These are phyloP conservation scores for Pleurotus platypus DNA, from an alignment of 768 basidiomycete genomes.

Conservation along the genomic window DNA sequence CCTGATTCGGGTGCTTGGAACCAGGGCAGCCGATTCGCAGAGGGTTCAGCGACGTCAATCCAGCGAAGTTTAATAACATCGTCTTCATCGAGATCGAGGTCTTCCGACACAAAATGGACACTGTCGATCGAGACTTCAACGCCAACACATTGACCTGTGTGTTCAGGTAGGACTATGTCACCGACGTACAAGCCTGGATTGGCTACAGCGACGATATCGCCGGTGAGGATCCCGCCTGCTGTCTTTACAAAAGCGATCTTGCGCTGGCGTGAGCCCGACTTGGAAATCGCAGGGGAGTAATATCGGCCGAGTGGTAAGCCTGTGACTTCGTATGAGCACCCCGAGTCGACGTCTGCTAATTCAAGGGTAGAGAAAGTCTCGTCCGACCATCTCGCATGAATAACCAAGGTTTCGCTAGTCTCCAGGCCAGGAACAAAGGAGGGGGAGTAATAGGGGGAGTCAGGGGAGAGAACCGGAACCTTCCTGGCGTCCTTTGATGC, in stretches of 20 bases:
- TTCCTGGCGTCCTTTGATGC: slow-evolving; percentile 22
- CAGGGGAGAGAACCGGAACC: slow-evolving; percentile 46
- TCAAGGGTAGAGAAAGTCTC: slow-evolving; percentile 61
- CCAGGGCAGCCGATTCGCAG: not conserved
- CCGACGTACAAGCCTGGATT: slow-evolving; percentile 63
- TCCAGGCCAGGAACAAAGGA: slow-evolving; percentile 51
- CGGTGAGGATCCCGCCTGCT: slow-evolving; percentile 55
- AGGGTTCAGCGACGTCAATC: slow-evolving; percentile 17
- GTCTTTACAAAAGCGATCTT: slow-evolving; percentile 64
- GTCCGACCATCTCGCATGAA: slow-evolving; percentile 73
- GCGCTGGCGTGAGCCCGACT: slow-evolving; percentile 30
- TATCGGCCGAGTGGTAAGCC: slow-evolving; percentile 67
- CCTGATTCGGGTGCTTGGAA: slow-evolving; percentile 20
- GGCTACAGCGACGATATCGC: slow-evolving; percentile 62
- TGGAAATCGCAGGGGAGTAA: slow-evolving; percentile 54
- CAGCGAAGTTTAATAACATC: slow-evolving; percentile 47
- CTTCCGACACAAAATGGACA: slow-evolving; percentile 46
- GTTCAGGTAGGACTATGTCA: slow-evolving; percentile 47
- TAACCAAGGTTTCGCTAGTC: slow-evolving; percentile 32
- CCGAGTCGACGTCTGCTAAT: slow-evolving; percentile 48
- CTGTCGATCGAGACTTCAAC: slow-evolving; percentile 38
- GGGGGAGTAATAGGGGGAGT: slow-evolving; percentile 62
- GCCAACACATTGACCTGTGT: slow-evolving; percentile 5
- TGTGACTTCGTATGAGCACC: slow-evolving; percentile 41
- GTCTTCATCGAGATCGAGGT: slow-evolving; percentile 40